Conservation (phyloP, 1,284 basidiomycete species). For the Ustilago tritici region DNA sequence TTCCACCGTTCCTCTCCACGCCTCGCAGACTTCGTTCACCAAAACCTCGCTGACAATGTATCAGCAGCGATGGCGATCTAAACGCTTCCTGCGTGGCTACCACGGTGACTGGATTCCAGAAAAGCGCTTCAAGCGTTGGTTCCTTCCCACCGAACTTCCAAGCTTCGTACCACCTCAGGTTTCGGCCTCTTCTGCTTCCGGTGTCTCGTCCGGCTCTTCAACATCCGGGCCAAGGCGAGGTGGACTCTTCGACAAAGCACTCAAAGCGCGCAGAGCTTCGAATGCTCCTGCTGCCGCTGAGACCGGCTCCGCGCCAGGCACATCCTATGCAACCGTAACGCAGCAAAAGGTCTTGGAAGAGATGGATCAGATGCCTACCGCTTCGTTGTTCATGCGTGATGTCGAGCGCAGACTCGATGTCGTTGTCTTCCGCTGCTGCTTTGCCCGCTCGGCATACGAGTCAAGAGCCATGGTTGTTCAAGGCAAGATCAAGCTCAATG, state of each 20-base stretch:
- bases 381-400: slow-evolving; percentile 64
- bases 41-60: slow-evolving; percentile 79
- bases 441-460: slow-evolving; percentile 89
- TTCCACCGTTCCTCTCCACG: slow-evolving; percentile 65
- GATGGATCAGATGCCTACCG: slow-evolving; percentile 59
- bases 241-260: slow-evolving; percentile 38
- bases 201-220: slow-evolving; percentile 22
- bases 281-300: slow-evolving; percentile 4
- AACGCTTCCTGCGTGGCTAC: slow-evolving; percentile 90
- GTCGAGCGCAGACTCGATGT: slow-evolving; percentile 95
- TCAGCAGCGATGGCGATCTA: slow-evolving; percentile 91
- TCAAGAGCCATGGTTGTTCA: slow-evolving; percentile 87
- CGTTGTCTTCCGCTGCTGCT: slow-evolving; percentile 89
- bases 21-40: slow-evolving; percentile 75
- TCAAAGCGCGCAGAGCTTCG: slow-evolving; percentile 41
- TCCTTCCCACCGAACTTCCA: slow-evolving; percentile 86
- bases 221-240: slow-evolving; percentile 33
- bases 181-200: slow-evolving; percentile 44
- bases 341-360: slow-evolving; percentile 40
- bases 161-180: slow-evolving; percentile 75
- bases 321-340: slow-evolving; percentile 28
- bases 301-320: slow-evolving; percentile 10
- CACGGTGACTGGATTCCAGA: slow-evolving; percentile 96
- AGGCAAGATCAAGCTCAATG: slow-evolving; percentile 89
- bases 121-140: slow-evolving; percentile 94